Evolutionary conservation across 2,329 filamentous ascomycete genomes (phyloP).

Genomic region (Aspergillus uvarum): DNA sequence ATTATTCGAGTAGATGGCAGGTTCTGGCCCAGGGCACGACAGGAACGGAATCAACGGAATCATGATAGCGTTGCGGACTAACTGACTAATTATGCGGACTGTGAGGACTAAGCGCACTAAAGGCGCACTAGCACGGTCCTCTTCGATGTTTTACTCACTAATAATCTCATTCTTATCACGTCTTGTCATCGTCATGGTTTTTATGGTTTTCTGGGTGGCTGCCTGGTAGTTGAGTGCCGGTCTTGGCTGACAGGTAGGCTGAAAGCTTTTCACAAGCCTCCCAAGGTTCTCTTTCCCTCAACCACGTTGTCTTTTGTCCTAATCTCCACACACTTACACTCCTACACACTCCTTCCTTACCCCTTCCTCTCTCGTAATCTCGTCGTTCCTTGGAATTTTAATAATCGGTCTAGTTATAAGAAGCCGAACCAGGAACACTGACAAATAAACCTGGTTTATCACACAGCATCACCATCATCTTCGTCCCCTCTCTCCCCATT

Average conservation of each 20-base stretch:
- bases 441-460: not conserved
- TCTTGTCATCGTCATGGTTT: not conserved
- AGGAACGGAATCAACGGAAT: not conserved
- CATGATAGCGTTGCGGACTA: not conserved
- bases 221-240: not conserved
- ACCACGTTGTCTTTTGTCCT: not conserved
- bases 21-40: not conserved
- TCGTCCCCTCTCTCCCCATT: no score
- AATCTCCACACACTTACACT: no score
- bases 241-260: not conserved
- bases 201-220: not conserved
- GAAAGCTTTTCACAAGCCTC: not conserved
- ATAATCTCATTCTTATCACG: no score
- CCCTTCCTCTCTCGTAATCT: not conserved
- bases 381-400: not conserved
- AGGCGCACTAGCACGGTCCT: not conserved
- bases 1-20: not conserved
- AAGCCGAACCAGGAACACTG: not conserved
- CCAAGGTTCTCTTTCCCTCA: not conserved
- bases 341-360: no score
- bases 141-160: not conserved
- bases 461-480: no score
- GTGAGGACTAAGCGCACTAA: no score
- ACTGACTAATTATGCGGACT: not conserved
- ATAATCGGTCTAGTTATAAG: not conserved